Base-by-base conservation (phyloP, 2,329 filamentous ascomycete species). In the Pestalotiopsis sp. region DNA sequence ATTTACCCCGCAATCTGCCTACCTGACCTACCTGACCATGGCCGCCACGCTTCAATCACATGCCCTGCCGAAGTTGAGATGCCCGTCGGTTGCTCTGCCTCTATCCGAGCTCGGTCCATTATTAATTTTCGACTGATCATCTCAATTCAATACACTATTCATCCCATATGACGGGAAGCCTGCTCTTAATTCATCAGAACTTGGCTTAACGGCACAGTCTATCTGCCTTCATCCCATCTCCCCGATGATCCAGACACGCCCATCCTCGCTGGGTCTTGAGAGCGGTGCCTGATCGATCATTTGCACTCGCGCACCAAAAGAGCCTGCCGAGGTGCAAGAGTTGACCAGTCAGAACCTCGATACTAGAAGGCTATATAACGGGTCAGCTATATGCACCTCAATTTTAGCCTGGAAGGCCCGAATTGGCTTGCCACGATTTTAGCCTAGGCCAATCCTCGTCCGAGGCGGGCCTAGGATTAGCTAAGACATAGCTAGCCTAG, bases 381-480 rank as follows among this genome's bases (percentile, higher is more conserved):
- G 57, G 57, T 31, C 52, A 38, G 56, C 20, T 60, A 64, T 63
- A 66, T 60, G 56, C 64, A 66, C 52, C 64, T 66, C 64, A 60
- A 60, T 60, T 67, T 67, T 67, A 62, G 64, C 56, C 64, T 66
- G 64, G 64, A 66, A 66, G 64, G 64, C 25, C 64, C 64, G 64
- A 66, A 31, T 64, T 31, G n/a, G 38, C 36, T 45, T 39, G 59
- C 45, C 59, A 27, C 52, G 64, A 59, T 38, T 66, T 66, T 66
- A 60, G 39, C 52, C 64, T 38, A 25, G 63, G 12, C 64, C 52
- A 66, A 59, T 66, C 64, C 52, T 20, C 52, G 36, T n/a, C 20
- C 45, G 20, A 20, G n/a, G 17, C n/a, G 45, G 20, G 45, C 45
- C 45, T 52, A n/a, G 45, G 45, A 17, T 52, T 20, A 52, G 45